A percentile compares a stretch with the other conserved stretches of the same genome.
Conservation (phyloP, 2,329 filamentous ascomycete species). For the Torrubiella hemipterigena region DNA sequence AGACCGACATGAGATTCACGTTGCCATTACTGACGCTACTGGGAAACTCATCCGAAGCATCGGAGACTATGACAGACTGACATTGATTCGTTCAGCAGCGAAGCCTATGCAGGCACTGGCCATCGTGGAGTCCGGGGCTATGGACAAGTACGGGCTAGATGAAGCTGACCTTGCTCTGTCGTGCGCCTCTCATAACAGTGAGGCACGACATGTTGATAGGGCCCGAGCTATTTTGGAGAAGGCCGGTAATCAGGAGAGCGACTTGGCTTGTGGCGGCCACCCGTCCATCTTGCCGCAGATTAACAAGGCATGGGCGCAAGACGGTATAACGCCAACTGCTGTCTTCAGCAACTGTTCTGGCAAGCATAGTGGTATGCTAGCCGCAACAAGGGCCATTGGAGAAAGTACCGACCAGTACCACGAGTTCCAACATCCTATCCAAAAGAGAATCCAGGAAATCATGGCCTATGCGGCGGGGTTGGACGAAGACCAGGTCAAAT, state of each 20-base stretch:
- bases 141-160: constrained; percentile 22
- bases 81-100: constrained; percentile 30
- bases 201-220: constrained; percentile 25
- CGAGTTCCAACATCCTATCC: constrained; percentile 21
- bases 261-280: constrained; percentile 31
- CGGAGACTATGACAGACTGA: constrained; percentile 27
- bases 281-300: constrained; percentile 19
- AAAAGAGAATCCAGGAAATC: constrained; percentile 21
- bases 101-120: constrained; percentile 33
- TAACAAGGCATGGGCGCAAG: constrained; percentile 25
- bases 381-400: constrained; percentile 23
- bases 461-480: constrained; percentile 23
- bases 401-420: constrained; percentile 21
- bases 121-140: constrained; percentile 26
- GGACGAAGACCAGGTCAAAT: constrained; percentile 16
- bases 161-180: constrained; percentile 30
- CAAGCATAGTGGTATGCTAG: constrained; percentile 35
- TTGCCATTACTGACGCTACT: constrained; percentile 23
- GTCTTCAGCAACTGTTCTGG: constrained; percentile 35
- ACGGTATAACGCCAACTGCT: constrained; percentile 21
- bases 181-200: constrained; percentile 34
- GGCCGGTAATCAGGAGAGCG: constrained; percentile 16
- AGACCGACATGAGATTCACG: constrained; percentile 30
- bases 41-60: constrained; percentile 25
- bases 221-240: constrained; percentile 24